These are phyloP conservation scores for Pseudocercospora vitis DNA, from an alignment of 2,329 filamentous ascomycete genomes.

Conservation along the genomic window DNA sequence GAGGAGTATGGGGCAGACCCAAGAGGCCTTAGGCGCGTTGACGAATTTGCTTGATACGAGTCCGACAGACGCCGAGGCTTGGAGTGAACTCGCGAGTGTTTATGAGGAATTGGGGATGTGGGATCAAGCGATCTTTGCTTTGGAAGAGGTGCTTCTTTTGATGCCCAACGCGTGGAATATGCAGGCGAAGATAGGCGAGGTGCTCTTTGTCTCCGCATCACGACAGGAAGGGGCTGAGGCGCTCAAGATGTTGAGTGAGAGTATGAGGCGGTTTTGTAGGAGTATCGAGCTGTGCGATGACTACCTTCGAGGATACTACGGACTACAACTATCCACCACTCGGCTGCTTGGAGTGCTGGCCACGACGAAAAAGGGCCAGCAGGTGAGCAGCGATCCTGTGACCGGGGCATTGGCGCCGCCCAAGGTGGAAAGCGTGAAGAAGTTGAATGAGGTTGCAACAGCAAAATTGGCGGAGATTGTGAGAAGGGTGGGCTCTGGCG, in stretches of 20 bases:
- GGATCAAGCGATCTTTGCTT: slow-evolving; percentile 78
- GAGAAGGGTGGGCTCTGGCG: slow-evolving; percentile 58
- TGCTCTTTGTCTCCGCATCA: slow-evolving; percentile 67
- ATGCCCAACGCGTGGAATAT: slow-evolving; percentile 96
- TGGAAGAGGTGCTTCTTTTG: slow-evolving; percentile 87
- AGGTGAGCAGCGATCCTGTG: slow-evolving; percentile 28
- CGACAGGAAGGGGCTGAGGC: slow-evolving; percentile 38
- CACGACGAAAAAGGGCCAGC: slow-evolving; percentile 33
- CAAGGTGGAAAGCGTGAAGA: slow-evolving; percentile 59
- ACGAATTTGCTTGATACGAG: slow-evolving; percentile 75
- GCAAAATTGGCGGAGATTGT: slow-evolving; percentile 76
- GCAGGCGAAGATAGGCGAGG: slow-evolving; percentile 82
- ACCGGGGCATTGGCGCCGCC: slow-evolving; percentile 53
- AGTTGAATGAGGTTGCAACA: slow-evolving; percentile 70
- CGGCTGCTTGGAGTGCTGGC: slow-evolving; percentile 27
- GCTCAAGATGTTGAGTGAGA: slow-evolving; percentile 62
- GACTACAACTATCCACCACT: slow-evolving; percentile 65
- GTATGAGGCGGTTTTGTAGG: slow-evolving; percentile 80
- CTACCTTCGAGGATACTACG: slow-evolving; percentile 90
- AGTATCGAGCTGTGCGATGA: slow-evolving; percentile 92
- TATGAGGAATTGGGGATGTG: slow-evolving; percentile 79
- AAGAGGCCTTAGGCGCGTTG: slow-evolving; percentile 74
- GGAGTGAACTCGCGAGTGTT: slow-evolving; percentile 86
- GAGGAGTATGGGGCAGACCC: slow-evolving; percentile 65
- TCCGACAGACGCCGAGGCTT: slow-evolving; percentile 88